A percentile compares a stretch with the other conserved stretches of the same genome.
phyloP scores from a whole-genome alignment of 108 stramenopile genomes.

The Thalassiosira profunda region DNA sequence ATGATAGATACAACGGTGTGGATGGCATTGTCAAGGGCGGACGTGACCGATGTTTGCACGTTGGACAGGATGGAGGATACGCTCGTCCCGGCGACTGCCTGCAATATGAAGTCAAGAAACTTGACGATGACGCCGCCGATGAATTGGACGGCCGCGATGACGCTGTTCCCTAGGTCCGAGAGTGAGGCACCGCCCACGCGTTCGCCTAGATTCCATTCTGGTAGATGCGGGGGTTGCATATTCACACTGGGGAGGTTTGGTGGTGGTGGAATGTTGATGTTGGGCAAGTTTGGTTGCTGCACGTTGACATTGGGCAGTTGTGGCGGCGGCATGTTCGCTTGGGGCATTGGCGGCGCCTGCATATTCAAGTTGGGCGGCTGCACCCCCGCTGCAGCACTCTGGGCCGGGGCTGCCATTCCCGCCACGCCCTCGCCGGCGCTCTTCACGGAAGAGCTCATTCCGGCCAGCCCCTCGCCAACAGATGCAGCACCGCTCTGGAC shows the following conservation, averaged over 20 bases:
- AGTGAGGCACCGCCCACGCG: conserved; percentile 24
- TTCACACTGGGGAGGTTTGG: conserved; percentile 3
- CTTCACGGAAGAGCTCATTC: neutral
- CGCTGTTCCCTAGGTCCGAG: conserved; percentile 26
- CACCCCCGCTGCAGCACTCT: no score
- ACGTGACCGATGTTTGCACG: conserved; percentile 16
- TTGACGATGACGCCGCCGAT: conserved; percentile 18
- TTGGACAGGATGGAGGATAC: conserved; percentile 6
- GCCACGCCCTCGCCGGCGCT: no score
- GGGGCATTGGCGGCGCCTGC: neutral
- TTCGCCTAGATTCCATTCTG: neutral
- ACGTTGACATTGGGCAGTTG: neutral
- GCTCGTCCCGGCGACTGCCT: conserved; percentile 21
- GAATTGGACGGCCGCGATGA: conserved; percentile 18
- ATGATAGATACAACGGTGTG: conserved; percentile 13
- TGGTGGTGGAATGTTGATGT: neutral
- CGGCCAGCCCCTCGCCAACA: neutral
- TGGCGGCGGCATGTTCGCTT: neutral
- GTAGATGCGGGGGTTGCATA: neutral
- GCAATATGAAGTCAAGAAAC: conserved; percentile 22
- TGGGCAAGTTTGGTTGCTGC: neutral
- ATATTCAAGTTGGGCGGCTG: neutral
- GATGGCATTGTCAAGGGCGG: conserved; percentile 24
- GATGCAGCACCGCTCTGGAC: neutral
- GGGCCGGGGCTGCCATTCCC: no score